Evolutionary conservation across 768 basidiomycete species (phyloP).

Genomic region (Ramaria rubella): DNA sequence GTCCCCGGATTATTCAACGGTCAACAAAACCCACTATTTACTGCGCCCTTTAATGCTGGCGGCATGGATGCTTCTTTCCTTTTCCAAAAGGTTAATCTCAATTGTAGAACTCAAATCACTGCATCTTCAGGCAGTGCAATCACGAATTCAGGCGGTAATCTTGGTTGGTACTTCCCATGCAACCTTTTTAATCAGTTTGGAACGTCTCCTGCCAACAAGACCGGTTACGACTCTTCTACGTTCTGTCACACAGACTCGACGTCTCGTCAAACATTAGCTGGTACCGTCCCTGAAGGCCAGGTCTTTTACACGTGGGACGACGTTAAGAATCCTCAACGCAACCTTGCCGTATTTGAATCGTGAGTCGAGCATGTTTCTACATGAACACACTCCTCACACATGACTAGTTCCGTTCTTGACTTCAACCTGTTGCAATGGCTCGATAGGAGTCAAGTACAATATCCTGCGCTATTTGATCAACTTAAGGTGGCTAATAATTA

Average conservation of each 20-base stretch:
- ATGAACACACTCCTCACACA: slow-evolving; percentile 12
- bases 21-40: slow-evolving; percentile 74
- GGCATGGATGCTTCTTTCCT: slow-evolving; percentile 91
- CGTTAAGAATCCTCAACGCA: slow-evolving; percentile 55
- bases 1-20: slow-evolving; percentile 68
- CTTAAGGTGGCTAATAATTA: slow-evolving; percentile 67
- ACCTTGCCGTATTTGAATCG: slow-evolving; percentile 93
- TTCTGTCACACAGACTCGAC: slow-evolving; percentile 65
- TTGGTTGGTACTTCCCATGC: slow-evolving; percentile 98
- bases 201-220: slow-evolving; percentile 53
- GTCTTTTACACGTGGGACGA: slow-evolving; percentile 95
- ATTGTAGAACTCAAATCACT: slow-evolving; percentile 73
- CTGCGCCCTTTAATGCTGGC: slow-evolving; percentile 66
- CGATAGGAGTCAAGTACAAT: slow-evolving; percentile 68
- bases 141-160: slow-evolving; percentile 42
- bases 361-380: slow-evolving; percentile 37
- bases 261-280: slow-evolving; percentile 48
- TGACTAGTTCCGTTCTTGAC: slow-evolving; percentile 75
- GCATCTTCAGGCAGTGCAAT: slow-evolving; percentile 68
- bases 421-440: slow-evolving; percentile 83
- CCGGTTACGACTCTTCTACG: slow-evolving; percentile 54
- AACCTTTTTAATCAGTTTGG: slow-evolving; percentile 79
- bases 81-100: slow-evolving; percentile 87
- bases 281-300: slow-evolving; percentile 59
- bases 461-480: slow-evolving; percentile 76